Evolutionary conservation across 129 eudicot genomes (phyloP).

Genomic region (Flaveria brownii): DNA sequence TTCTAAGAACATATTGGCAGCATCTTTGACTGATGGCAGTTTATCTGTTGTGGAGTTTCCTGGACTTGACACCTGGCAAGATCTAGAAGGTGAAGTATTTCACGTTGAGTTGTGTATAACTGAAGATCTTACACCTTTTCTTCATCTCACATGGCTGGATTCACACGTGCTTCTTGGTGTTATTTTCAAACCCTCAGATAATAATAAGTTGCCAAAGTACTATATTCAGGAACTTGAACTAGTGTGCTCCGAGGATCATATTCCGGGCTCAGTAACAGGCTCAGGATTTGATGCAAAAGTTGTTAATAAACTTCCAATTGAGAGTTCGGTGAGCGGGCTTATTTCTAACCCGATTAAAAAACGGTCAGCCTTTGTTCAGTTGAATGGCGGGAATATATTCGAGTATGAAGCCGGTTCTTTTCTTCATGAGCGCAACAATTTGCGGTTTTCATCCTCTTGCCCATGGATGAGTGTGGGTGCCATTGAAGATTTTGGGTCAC

Average conservation of each 20-base stretch:
- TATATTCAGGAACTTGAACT: constrained; percentile 72
- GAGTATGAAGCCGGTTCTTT: constrained; percentile 41
- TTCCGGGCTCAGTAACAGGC: constrained; percentile 63
- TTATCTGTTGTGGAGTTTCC: constrained; percentile 91
- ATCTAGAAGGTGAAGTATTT: constrained; percentile 68
- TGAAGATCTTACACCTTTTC: constrained; percentile 38
- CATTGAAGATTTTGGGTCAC: constrained; percentile 39
- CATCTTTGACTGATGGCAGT: constrained; percentile 72
- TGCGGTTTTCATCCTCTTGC: constrained; percentile 70
- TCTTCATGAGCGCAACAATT: constrained; percentile 43
- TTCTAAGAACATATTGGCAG: constrained; percentile 65
- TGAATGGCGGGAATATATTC: constrained; percentile 61
- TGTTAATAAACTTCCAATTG: constrained; percentile 42
- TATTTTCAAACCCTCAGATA: constrained; percentile 22
- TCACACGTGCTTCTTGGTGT: constrained; percentile 68
- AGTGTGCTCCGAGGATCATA: constrained; percentile 63
- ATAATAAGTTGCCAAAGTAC: constrained; percentile 33
- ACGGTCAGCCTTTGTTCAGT: constrained; percentile 67
- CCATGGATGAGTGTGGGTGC: constrained; percentile 71
- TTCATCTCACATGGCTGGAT: constrained; percentile 85
- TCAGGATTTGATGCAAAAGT: constrained; percentile 66
- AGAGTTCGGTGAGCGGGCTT: constrained; percentile 50
- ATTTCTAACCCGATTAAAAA: constrained; percentile 46
- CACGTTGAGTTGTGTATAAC: constrained; percentile 47
- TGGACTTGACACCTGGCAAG: constrained; percentile 67